Percentiles rank a stretch among this genome's conserved stretches.
phyloP scores from a whole-genome alignment of 163 green algal genomes.

The Scenedesmus sp. region DNA sequence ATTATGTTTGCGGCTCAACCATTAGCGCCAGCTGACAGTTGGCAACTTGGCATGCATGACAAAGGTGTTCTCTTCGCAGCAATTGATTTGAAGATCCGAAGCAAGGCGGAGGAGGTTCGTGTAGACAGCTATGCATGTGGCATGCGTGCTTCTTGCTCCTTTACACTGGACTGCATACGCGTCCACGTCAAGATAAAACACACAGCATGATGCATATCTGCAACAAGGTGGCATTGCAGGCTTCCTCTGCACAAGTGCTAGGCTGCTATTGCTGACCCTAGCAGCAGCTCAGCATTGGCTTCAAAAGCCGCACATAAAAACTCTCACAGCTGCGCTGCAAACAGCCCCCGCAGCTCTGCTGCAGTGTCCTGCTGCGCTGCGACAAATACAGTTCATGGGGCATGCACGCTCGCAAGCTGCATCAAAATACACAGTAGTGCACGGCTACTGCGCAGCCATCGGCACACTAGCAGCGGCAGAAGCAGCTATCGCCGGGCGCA shows the following conservation, averaged over 20 bases:
- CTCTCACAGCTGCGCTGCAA: not conserved
- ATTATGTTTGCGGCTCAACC: too few species aligned
- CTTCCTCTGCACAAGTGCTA: not conserved
- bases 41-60: too few species aligned
- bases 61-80: too few species aligned
- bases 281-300: not conserved
- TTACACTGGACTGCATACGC: conserved; percentile 10
- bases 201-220: conserved; percentile 2
- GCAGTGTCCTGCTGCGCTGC: not conserved
- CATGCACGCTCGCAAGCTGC: not conserved
- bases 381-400: not conserved
- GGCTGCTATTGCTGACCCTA: not conserved
- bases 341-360: not conserved
- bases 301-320: not conserved
- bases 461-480: not conserved
- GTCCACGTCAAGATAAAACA: not conserved
- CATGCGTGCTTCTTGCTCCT: not conserved
- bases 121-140: not conserved
- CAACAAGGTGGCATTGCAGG: conserved; percentile 4
- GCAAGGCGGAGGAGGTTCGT: too few species aligned
- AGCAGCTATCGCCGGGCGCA: not conserved
- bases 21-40: too few species aligned
- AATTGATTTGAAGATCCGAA: too few species aligned
- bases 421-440: not conserved
- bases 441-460: not conserved